Percentiles rank a stretch among this genome's conserved stretches.
Evolutionary conservation across 495 filamentous ascomycete species (phyloP).

Genomic region (Parathielavia appendiculata): DNA sequence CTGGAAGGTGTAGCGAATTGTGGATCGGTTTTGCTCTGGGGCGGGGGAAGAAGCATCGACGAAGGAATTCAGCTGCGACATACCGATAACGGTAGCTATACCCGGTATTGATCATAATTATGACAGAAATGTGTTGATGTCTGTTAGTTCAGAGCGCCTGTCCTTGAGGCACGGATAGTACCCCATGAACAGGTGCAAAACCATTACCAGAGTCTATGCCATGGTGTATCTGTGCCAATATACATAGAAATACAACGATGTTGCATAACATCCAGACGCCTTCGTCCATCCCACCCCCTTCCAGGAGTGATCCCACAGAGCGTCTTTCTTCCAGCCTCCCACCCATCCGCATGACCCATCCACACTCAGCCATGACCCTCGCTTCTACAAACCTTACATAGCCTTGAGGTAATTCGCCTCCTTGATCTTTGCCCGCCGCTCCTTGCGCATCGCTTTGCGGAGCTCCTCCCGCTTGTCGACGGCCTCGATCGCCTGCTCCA

Average conservation of each 20-base stretch:
- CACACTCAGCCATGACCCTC: not conserved
- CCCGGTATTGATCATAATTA: not conserved
- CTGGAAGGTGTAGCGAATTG: not conserved
- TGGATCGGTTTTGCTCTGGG: not conserved
- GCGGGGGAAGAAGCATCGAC: not conserved
- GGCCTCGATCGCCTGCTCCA: conserved; percentile 53
- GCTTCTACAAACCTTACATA: conserved; percentile 44
- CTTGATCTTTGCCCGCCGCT: conserved; percentile 76
- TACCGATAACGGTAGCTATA: no score
- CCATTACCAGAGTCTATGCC: not conserved
- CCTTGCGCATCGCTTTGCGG: conserved; percentile 62
- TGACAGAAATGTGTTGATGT: not conserved
- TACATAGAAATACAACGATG: conserved; percentile 20
- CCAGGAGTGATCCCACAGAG: not conserved
- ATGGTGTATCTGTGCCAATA: conserved; percentile 7
- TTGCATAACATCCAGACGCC: conserved; percentile 4
- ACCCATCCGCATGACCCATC: not conserved
- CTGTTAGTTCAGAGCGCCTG: not conserved
- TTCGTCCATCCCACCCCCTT: not conserved
- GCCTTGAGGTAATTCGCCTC: conserved; percentile 89
- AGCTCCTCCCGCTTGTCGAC: conserved; percentile 57
- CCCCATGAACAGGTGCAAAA: not conserved
- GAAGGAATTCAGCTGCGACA: no score
- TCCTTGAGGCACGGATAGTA: not conserved
- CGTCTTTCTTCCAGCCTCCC: not conserved